phyloP scores from a whole-genome alignment of 176 grass and related monocot species.

The Hordeum vulgare region MorexV3_pseudomolecules_assembly NC_058519.1:23158585-23159084 shows the following conservation, averaged over 20 bases:
- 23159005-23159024: neutral
- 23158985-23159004: neutral
- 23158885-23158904: neutral
- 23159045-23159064: no score
- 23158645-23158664: conserved; percentile 2
- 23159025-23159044: no score
- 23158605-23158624: neutral
- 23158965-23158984: neutral
- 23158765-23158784: neutral
- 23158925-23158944: conserved; percentile 7
- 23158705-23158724: neutral
- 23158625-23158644: neutral
- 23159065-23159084: no score
- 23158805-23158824: neutral
- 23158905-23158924: neutral
- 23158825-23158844: neutral
- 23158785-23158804: neutral
- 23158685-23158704: conserved; percentile 13
- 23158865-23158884: conserved; percentile 24
- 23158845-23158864: neutral
- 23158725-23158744: neutral
- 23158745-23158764: neutral
- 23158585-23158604: conserved; percentile 9
- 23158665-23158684: conserved; percentile 5
- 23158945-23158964: conserved; percentile 20